Evolutionary conservation across 1,284 basidiomycete genomes (phyloP), one percentile per base, ranked within the genome.

Genomic region (Malassezia cuniculi): DNA sequence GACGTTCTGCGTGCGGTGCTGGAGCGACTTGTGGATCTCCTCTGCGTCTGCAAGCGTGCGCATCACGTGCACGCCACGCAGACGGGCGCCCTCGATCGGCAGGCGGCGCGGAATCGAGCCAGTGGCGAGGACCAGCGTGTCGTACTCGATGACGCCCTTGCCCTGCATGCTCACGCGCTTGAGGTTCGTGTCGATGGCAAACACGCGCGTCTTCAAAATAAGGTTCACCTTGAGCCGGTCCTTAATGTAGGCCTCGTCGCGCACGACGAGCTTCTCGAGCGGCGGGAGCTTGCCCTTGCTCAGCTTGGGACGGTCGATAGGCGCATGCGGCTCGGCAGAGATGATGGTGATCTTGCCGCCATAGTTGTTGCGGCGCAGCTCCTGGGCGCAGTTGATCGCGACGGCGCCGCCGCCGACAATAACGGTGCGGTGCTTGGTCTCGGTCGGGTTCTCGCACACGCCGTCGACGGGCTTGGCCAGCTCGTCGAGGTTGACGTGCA

Each of bases 231-330:
- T 78, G 56, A 81, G 84, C 58, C 83, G 82, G 55, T 81, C 76
- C 66, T 80, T 81, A 42, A 87, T 74, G 55, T 81, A 81, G 15
- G 79, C 75, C 10, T 76, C 74, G 19, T 73, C 77, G 36, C 77
- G 77, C 76, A 74, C 85, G 60, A 82, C 76, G 27, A 87, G 70
- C 68, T 86, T 84, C 24, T 76, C 71, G 2, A 80, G 70, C 55
- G 87, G 82, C 15, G 80, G 79, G 27, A 82, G 75, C 28, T 90
- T 76, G 5, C 78, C 78, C 69, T 94, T 93, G 70, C 84, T 87
- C 46, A 93, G 73, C 71, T 84, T 89, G 31, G 86, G 85, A 42
- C 83, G 75, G 70, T 94, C 87, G 54, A 93, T 84, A 1, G 87
- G 86, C 11, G 80, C 74, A 64, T 87, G 72, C 8, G 73, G 70